These are phyloP conservation scores for Juglanconis oblonga DNA, from an alignment of 2,329 filamentous ascomycete species.

Conservation along the genomic window DNA sequence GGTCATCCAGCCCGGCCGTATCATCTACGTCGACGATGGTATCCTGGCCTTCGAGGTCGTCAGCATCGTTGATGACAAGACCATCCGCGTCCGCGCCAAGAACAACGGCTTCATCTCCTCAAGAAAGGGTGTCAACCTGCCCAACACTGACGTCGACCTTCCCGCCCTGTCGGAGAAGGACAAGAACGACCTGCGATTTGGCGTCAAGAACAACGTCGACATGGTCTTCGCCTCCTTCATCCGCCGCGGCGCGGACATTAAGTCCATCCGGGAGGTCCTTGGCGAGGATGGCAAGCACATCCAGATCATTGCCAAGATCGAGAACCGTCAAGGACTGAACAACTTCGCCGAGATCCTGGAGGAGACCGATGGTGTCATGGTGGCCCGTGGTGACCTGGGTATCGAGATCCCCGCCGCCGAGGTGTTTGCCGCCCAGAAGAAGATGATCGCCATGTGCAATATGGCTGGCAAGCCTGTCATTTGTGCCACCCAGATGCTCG, in stretches of 20 bases:
- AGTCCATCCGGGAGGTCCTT: conserved; percentile 84
- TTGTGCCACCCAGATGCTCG: conserved; percentile 98
- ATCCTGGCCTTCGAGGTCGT: conserved; percentile 95
- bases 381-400: conserved; percentile 95
- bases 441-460: conserved; percentile 99
- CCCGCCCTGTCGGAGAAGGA: conserved; percentile 98
- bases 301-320: conserved; percentile 99
- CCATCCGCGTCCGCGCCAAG: conserved; percentile 77
- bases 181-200: conserved; percentile 87
- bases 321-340: conserved; percentile 99
- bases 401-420: conserved; percentile 98
- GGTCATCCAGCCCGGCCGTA: conserved; percentile 85
- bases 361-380: conserved; percentile 99
- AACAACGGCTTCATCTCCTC: conserved; percentile 99
- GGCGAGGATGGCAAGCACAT: conserved; percentile 92
- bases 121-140: conserved; percentile 98
- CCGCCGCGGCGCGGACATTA: conserved; percentile 89
- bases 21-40: conserved; percentile 98
- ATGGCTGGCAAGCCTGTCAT: conserved; percentile 98
- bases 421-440: conserved; percentile 99
- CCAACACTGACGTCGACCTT: conserved; percentile 97
- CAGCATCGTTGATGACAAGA: conserved; percentile 84
- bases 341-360: conserved; percentile 97
- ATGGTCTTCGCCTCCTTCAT: conserved; percentile 99
- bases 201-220: conserved; percentile 97